Conservation (phyloP, 2,329 filamentous ascomycete genomes). For the Colletotrichum sp. region DNA sequence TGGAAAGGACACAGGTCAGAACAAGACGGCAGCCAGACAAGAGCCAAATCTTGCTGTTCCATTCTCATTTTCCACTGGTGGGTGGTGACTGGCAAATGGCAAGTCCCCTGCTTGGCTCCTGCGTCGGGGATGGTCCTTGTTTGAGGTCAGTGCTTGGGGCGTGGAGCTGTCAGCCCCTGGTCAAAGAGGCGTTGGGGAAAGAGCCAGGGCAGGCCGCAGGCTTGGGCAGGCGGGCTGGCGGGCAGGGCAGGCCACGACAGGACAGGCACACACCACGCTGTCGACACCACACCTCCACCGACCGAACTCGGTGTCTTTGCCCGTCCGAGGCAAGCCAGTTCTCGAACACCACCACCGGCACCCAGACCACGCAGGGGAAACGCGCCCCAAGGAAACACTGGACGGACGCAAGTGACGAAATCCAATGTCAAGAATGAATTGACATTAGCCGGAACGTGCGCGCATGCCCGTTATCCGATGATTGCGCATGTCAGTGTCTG, state of each 20-base stretch:
- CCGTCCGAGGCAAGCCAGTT: conserved; percentile 1
- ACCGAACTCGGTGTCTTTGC: conserved; percentile 5
- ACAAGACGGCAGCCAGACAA: neutral
- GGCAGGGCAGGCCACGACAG: neutral
- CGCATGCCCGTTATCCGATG: neutral
- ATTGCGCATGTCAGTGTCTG: neutral
- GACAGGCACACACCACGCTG: neutral
- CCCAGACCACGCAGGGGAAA: neutral
- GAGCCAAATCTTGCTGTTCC: neutral
- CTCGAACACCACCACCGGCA: neutral
- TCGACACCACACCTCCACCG: conserved; percentile 3
- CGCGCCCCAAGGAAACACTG: neutral
- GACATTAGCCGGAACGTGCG: neutral
- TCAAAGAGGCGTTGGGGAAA: neutral
- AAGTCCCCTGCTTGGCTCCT: neutral
- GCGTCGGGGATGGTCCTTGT: conserved; percentile 15
- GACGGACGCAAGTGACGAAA: neutral
- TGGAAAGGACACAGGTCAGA: neutral
- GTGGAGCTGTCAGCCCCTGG: neutral
- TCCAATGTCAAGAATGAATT: neutral
- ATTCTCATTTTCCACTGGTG: neutral
- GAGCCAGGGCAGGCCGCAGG: neutral
- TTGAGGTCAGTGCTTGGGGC: conserved; percentile 16
- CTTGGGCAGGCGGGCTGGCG: neutral
- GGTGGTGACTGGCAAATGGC: neutral